A percentile compares a stretch with the other conserved stretches of the same genome.
These are phyloP conservation scores for Saururus chinensis DNA, from an alignment of 164 flowering plant species.

Conservation along the genomic window DNA sequence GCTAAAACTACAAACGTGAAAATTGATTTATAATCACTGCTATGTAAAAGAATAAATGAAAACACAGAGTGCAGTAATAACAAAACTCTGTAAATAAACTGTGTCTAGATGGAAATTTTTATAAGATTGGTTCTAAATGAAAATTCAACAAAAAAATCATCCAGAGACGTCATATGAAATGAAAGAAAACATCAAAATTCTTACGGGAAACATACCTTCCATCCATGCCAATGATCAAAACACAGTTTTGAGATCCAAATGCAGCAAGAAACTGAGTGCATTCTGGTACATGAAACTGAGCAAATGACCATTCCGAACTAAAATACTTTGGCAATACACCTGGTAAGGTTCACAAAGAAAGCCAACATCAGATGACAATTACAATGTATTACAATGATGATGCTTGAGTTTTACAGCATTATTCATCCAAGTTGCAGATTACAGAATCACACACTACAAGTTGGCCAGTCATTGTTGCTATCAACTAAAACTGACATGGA, in stretches of 20 bases:
- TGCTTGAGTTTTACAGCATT: background rate
- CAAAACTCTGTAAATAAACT: too few species aligned
- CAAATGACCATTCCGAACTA: slow-evolving; percentile 95
- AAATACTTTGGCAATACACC: slow-evolving; percentile 86
- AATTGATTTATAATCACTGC: too few species aligned
- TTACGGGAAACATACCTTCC: slow-evolving; percentile 51
- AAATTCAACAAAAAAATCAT: too few species aligned
- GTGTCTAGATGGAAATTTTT: too few species aligned
- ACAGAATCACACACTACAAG: background rate
- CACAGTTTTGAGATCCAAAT: slow-evolving; percentile 74
- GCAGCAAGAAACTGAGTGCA: slow-evolving; percentile 47
- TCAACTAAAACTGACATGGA: background rate
- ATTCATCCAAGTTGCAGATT: background rate
- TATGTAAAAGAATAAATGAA: too few species aligned
- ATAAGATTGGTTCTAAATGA: too few species aligned
- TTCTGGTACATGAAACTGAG: slow-evolving; percentile 71
- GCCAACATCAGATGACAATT: background rate
- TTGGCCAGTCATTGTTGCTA: background rate
- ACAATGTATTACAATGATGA: background rate
- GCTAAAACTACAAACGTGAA: too few species aligned
- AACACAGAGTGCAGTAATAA: too few species aligned
- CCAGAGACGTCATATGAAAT: too few species aligned
- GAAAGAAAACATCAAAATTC: too few species aligned
- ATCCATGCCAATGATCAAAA: slow-evolving; percentile 66
- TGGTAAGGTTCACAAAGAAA: slow-evolving; percentile 12